Conservation (phyloP, 768 basidiomycete species). For the Leucosporidium creatinivorum region DNA sequence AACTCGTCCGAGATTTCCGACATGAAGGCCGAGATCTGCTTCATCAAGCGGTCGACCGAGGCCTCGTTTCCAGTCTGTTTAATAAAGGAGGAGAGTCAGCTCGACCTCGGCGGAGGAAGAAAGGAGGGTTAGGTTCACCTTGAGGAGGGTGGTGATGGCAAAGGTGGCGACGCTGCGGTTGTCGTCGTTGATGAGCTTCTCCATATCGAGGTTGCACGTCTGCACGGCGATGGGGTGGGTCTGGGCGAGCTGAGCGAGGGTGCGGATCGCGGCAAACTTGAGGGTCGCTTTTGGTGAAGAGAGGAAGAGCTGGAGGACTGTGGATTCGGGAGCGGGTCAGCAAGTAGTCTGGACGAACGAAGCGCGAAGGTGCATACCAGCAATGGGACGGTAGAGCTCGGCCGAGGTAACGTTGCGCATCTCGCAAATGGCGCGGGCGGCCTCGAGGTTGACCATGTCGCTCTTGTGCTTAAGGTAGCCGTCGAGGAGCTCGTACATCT, state of each 20-base stretch:
- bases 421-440: constrained; percentile 93
- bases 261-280: constrained; percentile 95
- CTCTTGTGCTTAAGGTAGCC: constrained; percentile 96
- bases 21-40: constrained; percentile 99
- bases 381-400: constrained; percentile 79
- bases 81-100: constrained; percentile 8
- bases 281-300: constrained; percentile 89
- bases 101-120: background rate
- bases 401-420: constrained; percentile 72
- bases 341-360: background rate
- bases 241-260: constrained; percentile 79
- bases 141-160: constrained; percentile 94
- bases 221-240: constrained; percentile 79
- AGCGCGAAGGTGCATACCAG: constrained; percentile 52
- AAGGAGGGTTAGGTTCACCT: constrained; percentile 49
- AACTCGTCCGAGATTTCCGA: constrained; percentile 99
- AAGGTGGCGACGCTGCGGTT: constrained; percentile 97
- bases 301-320: constrained; percentile 85
- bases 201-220: constrained; percentile 89
- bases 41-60: constrained; percentile 96
- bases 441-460: constrained; percentile 99
- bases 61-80: constrained; percentile 92
- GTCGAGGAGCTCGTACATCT: constrained; percentile 88
- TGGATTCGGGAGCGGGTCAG: background rate
- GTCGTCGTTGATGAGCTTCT: constrained; percentile 87